Base-by-base conservation (phyloP, 2,329 filamentous ascomycete genomes). In the Colletotrichum kahawae region DNA sequence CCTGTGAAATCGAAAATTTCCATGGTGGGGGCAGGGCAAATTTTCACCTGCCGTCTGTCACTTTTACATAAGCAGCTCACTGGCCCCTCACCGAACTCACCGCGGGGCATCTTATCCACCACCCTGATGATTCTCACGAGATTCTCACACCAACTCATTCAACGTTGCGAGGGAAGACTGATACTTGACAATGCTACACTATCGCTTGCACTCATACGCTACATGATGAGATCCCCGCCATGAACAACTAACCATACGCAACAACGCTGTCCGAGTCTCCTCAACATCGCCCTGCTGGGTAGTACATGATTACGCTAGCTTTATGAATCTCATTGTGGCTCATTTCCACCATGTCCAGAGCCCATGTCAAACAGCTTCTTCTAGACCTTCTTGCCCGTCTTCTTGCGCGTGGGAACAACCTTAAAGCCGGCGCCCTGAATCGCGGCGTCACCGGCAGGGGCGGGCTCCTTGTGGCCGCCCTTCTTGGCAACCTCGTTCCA, bases 401-500 rank as follows among this genome's bases (percentile, higher is more conserved):
- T 98, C 92, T 98, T 98, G 84, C 97, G 96, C 77, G 93, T 91
- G 16, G 95, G 92, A 13, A 98, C 96, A 68, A 98, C 95, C 88
- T 97, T 97, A 87, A 98, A 98, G 65, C 91, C 91, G 12, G 93
- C 90, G 29, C 88, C 90, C 57, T 86, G 82, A n/a, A 85, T 82
- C 34, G 54, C 77, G 8, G 84, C 79, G 13, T 84, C 80, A 16
- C 80, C 80, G 79, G 84, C 80, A 83, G 82, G 83, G 82, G 79
- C 86, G 83, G 63, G 87, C 36, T 90, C 89, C 76, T 87, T 88
- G 71, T 87, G 86, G 70, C 87, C 85, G 64, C 94, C 94, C 89
- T 98, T 98, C 92, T 98, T 98, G 2, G 97, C 97, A 67, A 99
- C 97, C 86, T 98, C 97, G 79, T 90, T 98, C 97, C 97, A 99